These are phyloP conservation scores for Boletus smithii DNA, from an alignment of 1,284 basidiomycete species.

Conservation along the genomic window DNA sequence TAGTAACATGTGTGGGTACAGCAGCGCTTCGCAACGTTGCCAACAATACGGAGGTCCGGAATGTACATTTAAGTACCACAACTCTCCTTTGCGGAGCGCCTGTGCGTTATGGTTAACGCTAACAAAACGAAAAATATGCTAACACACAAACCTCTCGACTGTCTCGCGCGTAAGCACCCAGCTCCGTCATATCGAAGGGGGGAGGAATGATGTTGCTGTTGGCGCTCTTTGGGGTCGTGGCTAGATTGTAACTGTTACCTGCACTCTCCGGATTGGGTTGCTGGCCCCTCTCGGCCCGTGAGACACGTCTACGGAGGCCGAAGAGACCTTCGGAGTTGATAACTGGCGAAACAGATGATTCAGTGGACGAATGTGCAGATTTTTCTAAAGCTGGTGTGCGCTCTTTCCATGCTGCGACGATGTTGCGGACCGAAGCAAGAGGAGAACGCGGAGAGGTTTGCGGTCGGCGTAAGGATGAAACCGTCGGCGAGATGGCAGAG, in stretches of 20 bases:
- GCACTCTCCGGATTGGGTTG: conserved; percentile 15
- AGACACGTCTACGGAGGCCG: conserved; percentile 57
- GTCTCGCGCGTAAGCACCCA: conserved; percentile 42
- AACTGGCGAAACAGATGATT: conserved; percentile 24
- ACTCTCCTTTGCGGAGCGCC: conserved; percentile 77
- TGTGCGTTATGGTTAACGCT: conserved; percentile 34
- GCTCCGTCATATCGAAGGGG: conserved; percentile 45
- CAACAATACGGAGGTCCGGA: conserved; percentile 73
- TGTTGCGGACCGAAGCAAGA: conserved; percentile 68
- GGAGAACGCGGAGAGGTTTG: conserved; percentile 60
- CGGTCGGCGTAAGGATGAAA: conserved; percentile 47
- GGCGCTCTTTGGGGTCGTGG: conserved; percentile 29
- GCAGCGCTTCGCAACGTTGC: conserved; percentile 79
- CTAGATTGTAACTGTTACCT: conserved; percentile 16
- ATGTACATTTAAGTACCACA: conserved; percentile 91
- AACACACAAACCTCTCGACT: conserved; percentile 45
- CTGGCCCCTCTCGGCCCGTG: conserved; percentile 39
- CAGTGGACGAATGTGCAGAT: conserved; percentile 20
- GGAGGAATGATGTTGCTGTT: conserved; percentile 39
- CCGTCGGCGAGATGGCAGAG: conserved; percentile 22
- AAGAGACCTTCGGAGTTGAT: conserved; percentile 48
- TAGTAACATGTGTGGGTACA: conserved; percentile 76
- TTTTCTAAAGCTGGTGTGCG: conserved; percentile 46
- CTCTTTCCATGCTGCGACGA: conserved; percentile 78
- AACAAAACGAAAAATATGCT: conserved; percentile 29